A percentile compares a stretch with the other conserved stretches of the same genome.
Evolutionary conservation across 2,329 filamentous ascomycete species (phyloP).

Genomic region (Penicillium decumbens): DNA sequence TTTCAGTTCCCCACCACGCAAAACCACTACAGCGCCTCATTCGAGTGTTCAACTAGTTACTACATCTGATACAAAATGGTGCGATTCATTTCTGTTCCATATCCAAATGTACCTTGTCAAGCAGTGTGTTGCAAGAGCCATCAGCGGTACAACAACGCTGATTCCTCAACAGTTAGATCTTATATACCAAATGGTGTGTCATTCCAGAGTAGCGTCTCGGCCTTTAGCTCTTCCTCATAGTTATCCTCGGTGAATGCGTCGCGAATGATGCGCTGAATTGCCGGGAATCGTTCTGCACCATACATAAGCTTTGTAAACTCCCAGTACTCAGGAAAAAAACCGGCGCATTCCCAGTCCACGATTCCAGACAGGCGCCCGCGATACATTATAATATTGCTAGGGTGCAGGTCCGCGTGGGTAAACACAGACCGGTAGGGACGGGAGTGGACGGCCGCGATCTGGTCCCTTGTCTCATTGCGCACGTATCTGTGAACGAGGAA

Average conservation of each 20-base stretch:
- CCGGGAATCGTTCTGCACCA: not conserved
- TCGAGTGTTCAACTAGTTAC: too few species aligned
- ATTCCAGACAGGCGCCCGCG: slow-evolving; percentile 20
- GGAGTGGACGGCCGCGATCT: not conserved
- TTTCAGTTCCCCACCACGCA: too few species aligned
- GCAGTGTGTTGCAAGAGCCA: too few species aligned
- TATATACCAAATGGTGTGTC: slow-evolving; percentile 3
- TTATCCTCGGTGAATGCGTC: slow-evolving; percentile 5
- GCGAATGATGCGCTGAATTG: slow-evolving; percentile 5
- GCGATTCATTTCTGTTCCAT: too few species aligned
- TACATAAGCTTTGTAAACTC: slow-evolving; percentile 26
- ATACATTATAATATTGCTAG: slow-evolving; percentile 20
- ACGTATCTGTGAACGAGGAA: slow-evolving; percentile 4
- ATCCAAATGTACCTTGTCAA: too few species aligned
- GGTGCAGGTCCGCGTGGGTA: slow-evolving; percentile 22
- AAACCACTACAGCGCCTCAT: too few species aligned
- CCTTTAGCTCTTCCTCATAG: slow-evolving; percentile 13
- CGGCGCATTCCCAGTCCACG: slow-evolving; percentile 29
- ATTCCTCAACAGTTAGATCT: not conserved
- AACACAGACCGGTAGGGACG: slow-evolving; percentile 15
- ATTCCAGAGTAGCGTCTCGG: slow-evolving; percentile 11
- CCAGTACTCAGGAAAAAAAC: slow-evolving; percentile 28
- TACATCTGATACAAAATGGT: too few species aligned
- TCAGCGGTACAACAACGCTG: too few species aligned
- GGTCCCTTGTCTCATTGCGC: slow-evolving; percentile 2